These are phyloP conservation scores for Cladophialophora carrionii DNA, from an alignment of 2,329 filamentous ascomycete genomes.

Conservation along the genomic window DNA sequence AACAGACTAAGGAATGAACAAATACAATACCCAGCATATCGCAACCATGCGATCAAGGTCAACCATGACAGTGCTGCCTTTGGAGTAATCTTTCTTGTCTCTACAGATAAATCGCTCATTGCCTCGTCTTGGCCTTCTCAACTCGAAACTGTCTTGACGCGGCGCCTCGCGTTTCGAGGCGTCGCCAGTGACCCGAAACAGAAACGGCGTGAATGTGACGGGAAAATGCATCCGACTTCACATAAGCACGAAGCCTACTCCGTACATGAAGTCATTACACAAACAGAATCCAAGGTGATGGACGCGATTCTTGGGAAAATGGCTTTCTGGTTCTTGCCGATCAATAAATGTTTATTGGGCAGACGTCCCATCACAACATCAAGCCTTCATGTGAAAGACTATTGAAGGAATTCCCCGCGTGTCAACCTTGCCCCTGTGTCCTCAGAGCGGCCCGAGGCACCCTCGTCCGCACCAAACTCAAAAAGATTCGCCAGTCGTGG, in stretches of 20 bases:
- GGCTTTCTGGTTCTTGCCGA: background rate
- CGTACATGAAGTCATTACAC: background rate
- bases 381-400: background rate
- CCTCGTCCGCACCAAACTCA: background rate
- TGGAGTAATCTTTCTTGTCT: no score
- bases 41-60: background rate
- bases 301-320: background rate
- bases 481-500: background rate
- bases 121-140: background rate
- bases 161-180: conserved; percentile 2
- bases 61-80: background rate
- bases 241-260: background rate
- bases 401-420: background rate
- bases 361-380: background rate
- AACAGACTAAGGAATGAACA: background rate
- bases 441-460: background rate
- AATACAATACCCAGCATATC: background rate
- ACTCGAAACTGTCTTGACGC: conserved; percentile 7
- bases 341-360: background rate
- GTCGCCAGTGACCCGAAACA: background rate
- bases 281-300: background rate
- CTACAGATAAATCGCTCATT: background rate
- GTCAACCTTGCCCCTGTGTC: background rate
- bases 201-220: background rate
- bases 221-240: background rate